Evolutionary conservation across 2,329 filamentous ascomycete species (phyloP).

Genomic region (Paracamarosporium sp.): DNA sequence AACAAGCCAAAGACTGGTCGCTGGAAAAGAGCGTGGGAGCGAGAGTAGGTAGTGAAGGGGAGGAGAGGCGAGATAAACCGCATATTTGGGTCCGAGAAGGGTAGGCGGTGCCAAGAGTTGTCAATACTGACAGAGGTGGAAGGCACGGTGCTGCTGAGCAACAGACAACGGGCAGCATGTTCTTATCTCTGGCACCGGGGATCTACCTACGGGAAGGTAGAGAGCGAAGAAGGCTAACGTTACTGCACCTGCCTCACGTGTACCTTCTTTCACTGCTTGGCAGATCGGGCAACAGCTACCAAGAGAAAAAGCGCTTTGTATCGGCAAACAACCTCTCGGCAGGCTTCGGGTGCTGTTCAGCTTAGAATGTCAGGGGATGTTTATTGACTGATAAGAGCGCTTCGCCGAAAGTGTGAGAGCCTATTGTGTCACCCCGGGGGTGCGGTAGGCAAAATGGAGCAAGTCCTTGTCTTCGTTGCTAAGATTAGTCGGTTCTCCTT

Average conservation of each 20-base stretch:
- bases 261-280: neutral
- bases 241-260: neutral
- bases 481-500: neutral
- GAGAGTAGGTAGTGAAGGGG: constrained; percentile 33
- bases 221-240: neutral
- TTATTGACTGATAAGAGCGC: too few species aligned
- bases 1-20: constrained; percentile 22
- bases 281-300: neutral
- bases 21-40: constrained; percentile 15
- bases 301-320: neutral
- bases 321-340: neutral
- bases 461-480: neutral
- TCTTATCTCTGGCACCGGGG: too few species aligned
- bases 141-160: constrained; percentile 7
- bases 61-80: constrained; percentile 9
- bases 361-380: neutral
- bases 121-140: neutral
- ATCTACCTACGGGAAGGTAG: neutral
- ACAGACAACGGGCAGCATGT: neutral
- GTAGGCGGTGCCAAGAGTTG: constrained; percentile 24
- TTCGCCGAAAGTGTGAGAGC: neutral
- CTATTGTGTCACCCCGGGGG: too few species aligned
- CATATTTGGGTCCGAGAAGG: constrained; percentile 16
- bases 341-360: neutral
- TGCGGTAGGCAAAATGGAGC: too few species aligned